These are phyloP conservation scores for Agrostemma githago DNA, from an alignment of 148 eudicot genomes.

Conservation along the genomic window DNA sequence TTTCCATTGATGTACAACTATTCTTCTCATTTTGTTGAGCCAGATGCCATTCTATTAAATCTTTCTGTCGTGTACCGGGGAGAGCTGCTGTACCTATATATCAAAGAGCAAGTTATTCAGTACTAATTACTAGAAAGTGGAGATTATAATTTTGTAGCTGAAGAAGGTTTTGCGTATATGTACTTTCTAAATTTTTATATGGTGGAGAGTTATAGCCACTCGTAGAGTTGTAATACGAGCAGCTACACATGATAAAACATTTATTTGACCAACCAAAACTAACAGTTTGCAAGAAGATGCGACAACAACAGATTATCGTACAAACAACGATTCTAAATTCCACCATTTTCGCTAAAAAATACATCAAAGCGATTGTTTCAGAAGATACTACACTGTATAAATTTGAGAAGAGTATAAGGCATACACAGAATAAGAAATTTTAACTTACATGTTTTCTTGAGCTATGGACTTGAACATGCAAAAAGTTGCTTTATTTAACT, in stretches of 20 bases:
- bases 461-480: slow-evolving; percentile 17
- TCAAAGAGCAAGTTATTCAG: not conserved
- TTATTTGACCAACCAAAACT: not conserved
- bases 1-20: slow-evolving; percentile 57
- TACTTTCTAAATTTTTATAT: not conserved
- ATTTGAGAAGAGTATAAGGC: not conserved
- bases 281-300: not conserved
- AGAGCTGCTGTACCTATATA: slow-evolving; percentile 59
- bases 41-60: slow-evolving; percentile 80
- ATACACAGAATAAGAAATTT: not conserved
- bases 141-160: not conserved
- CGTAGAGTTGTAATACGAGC: not conserved
- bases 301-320: not conserved
- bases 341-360: not conserved
- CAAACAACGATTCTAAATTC: not conserved
- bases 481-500: slow-evolving; percentile 1
- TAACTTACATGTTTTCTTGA: slow-evolving; percentile 26
- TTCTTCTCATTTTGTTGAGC: slow-evolving; percentile 73
- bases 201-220: not conserved
- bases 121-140: too few species aligned
- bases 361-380: not conserved
- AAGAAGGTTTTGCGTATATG: not conserved
- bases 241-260: not conserved
- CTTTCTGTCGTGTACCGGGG: slow-evolving; percentile 88
- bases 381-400: not conserved